Evolutionary conservation across 805 yeast genomes (phyloP).

Genomic region (Hanseniaspora clermontiae): DNA sequence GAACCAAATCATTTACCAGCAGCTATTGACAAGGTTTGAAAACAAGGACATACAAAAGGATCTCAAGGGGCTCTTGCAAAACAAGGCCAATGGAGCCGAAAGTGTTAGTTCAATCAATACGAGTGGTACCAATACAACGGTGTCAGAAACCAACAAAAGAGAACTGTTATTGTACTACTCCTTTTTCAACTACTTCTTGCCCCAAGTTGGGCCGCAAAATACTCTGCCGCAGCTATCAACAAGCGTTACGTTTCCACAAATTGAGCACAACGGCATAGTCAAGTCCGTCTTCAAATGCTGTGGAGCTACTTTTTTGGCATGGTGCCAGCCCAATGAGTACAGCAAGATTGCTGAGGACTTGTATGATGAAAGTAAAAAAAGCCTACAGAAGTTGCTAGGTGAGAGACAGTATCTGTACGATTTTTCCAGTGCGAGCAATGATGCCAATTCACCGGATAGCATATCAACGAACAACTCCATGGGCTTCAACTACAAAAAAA

Average conservation of each 20-base stretch:
- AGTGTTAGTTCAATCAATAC: conserved; percentile 5
- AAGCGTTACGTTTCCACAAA: conserved; percentile 18
- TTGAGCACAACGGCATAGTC: conserved; percentile 17
- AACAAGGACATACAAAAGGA: conserved; percentile 10
- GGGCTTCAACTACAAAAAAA: conserved; percentile 12
- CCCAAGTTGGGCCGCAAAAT: conserved; percentile 19
- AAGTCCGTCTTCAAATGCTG: conserved; percentile 18
- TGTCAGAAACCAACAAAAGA: conserved; percentile 13
- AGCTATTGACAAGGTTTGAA: conserved; percentile 11
- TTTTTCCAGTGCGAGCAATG: neutral
- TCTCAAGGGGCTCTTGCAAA: conserved; percentile 13
- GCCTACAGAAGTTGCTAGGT: conserved; percentile 10
- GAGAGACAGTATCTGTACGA: conserved; percentile 6
- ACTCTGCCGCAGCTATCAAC: conserved; percentile 19
- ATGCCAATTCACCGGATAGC: conserved; percentile 7
- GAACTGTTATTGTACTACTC: conserved; percentile 18
- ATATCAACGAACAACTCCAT: neutral
- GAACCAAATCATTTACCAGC: conserved; percentile 4
- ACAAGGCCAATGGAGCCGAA: conserved; percentile 12
- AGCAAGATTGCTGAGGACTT: conserved; percentile 16
- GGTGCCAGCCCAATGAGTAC: conserved; percentile 19
- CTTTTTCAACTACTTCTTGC: conserved; percentile 17
- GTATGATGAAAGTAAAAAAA: conserved; percentile 15
- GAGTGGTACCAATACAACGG: neutral
- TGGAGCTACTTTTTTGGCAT: conserved; percentile 19